Percentiles rank a stretch among this genome's conserved stretches.
phyloP scores from a whole-genome alignment of 441 rosid species.

The Erodium texanum region DNA sequence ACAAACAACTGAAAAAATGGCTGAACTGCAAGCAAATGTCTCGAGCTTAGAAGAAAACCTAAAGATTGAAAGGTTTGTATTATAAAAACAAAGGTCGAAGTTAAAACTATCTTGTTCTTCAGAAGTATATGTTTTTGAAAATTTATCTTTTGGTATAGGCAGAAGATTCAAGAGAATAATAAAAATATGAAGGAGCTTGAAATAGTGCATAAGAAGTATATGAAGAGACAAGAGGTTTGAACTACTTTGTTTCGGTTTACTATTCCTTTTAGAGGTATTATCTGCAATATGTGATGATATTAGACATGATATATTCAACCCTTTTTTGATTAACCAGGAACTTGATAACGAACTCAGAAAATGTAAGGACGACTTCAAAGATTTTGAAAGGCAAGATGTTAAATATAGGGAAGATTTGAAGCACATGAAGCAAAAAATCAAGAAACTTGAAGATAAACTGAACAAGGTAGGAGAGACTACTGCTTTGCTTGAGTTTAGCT shows the following conservation, averaged over 20 bases:
- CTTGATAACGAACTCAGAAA: constrained; percentile 55
- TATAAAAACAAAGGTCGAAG: constrained; percentile 1
- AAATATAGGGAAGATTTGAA: constrained; percentile 81
- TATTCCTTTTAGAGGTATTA: constrained; percentile 3
- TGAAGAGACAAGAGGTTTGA: constrained; percentile 77
- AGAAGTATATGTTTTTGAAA: not conserved
- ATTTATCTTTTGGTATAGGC: constrained; percentile 34
- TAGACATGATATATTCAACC: constrained; percentile 4
- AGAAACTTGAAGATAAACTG: constrained; percentile 82
- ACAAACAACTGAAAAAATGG: constrained; percentile 50
- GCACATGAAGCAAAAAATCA: constrained; percentile 90
- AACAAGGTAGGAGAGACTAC: constrained; percentile 46
- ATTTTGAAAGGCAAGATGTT: constrained; percentile 93
- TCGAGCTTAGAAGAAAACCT: constrained; percentile 59
- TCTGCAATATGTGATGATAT: constrained; percentile 1
- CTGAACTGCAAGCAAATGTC: constrained; percentile 43
- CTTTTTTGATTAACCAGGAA: constrained; percentile 39
- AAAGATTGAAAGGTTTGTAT: constrained; percentile 47
- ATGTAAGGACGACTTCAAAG: constrained; percentile 85
- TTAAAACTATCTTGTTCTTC: not conserved
- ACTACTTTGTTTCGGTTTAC: constrained; percentile 9
- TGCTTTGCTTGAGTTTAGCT: constrained; percentile 19
- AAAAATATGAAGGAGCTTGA: constrained; percentile 67
- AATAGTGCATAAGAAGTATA: constrained; percentile 55
- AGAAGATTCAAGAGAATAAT: constrained; percentile 57